phyloP scores from a whole-genome alignment of 148 eudicot genomes.

The Camellia lanceoleosa region DNA sequence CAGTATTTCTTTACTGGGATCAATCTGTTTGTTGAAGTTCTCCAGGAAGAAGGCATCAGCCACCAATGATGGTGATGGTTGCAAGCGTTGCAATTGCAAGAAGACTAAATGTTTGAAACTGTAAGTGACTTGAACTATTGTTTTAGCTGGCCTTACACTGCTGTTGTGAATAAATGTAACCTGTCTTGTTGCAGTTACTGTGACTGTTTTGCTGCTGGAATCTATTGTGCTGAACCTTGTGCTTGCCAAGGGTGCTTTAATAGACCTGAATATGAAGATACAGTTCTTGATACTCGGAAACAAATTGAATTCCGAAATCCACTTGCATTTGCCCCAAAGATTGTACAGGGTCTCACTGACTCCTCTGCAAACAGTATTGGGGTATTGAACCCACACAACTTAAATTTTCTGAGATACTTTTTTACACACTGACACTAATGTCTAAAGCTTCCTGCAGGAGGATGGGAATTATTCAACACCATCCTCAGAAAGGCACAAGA shows the following conservation, averaged over 20 bases:
- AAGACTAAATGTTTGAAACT: slow-evolving; percentile 87
- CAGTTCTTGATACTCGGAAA: slow-evolving; percentile 58
- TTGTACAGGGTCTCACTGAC: slow-evolving; percentile 31
- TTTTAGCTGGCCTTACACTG: background rate
- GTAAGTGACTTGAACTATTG: slow-evolving; percentile 42
- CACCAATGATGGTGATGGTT: slow-evolving; percentile 42
- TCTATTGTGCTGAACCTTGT: slow-evolving; percentile 70
- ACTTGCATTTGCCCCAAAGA: slow-evolving; percentile 87
- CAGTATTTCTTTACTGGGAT: background rate
- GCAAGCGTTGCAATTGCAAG: slow-evolving; percentile 88
- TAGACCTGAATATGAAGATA: slow-evolving; percentile 62
- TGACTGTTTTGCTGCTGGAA: slow-evolving; percentile 95
- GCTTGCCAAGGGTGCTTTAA: slow-evolving; percentile 87
- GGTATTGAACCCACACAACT: slow-evolving; percentile 11
- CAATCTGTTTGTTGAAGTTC: slow-evolving; percentile 7
- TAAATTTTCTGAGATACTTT: background rate
- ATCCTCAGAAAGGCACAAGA: slow-evolving; percentile 77
- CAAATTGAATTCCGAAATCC: slow-evolving; percentile 85
- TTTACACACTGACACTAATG: background rate
- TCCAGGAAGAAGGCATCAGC: slow-evolving; percentile 48
- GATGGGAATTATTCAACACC: slow-evolving; percentile 39
- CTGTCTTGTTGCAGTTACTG: slow-evolving; percentile 64
- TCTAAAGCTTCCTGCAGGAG: slow-evolving; percentile 38
- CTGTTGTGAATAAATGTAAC: background rate
- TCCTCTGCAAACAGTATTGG: slow-evolving; percentile 5